A percentile compares a stretch with the other conserved stretches of the same genome.
Conservation (phyloP, 2,329 filamentous ascomycete genomes). For the Dactylellina leptospora region DNA sequence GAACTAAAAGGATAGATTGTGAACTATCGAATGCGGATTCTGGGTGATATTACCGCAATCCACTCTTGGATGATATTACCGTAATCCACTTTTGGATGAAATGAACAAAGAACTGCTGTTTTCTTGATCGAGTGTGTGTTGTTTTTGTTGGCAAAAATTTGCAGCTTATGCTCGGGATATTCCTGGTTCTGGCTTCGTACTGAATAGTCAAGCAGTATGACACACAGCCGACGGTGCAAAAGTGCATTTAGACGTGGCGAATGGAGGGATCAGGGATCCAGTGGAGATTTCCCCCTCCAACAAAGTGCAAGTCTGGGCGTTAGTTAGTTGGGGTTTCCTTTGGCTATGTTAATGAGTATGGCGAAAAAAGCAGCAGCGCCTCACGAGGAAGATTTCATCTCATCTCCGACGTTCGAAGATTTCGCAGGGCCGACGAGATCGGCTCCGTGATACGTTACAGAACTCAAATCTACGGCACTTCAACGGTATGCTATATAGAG, state of each 20-base stretch:
- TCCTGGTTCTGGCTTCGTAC: neutral
- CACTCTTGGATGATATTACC: neutral
- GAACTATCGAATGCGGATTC: no score
- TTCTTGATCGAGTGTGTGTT: conserved; percentile 27
- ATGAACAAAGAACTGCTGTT: neutral
- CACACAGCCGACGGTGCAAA: conserved; percentile 25
- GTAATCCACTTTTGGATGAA: no score
- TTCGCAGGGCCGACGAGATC: neutral
- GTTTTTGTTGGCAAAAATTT: conserved; percentile 43
- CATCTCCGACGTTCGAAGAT: neutral
- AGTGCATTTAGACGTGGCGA: conserved; percentile 24
- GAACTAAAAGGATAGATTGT: no score
- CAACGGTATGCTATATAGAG: conserved; percentile 2
- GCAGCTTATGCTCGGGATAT: neutral
- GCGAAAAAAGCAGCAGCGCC: conserved; percentile 1
- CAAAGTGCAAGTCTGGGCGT: conserved; percentile 2
- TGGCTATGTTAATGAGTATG: neutral
- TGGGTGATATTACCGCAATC: no score
- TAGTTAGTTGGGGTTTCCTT: neutral
- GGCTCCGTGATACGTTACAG: conserved; percentile 25
- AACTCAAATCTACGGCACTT: neutral
- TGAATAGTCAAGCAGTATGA: conserved; percentile 18
- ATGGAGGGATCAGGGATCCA: conserved; percentile 27
- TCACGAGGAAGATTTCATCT: conserved; percentile 4
- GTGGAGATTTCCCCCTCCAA: neutral